These are phyloP conservation scores for Mycena rosella DNA, from an alignment of 768 basidiomycete genomes.

Conservation along the genomic window DNA sequence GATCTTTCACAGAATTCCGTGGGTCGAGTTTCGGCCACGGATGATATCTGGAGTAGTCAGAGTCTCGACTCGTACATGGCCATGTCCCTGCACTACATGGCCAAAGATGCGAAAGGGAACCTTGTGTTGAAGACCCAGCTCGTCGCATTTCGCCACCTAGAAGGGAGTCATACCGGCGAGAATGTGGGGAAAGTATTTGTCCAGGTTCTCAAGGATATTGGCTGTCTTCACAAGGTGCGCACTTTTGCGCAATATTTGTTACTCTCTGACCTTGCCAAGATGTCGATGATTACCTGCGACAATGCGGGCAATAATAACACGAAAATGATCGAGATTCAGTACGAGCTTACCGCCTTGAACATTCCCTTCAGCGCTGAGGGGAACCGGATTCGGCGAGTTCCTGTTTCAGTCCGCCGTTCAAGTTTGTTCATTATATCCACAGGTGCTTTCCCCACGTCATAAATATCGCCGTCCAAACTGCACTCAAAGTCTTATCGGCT, in stretches of 20 bases:
- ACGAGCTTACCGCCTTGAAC: background rate
- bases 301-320: constrained; percentile 45
- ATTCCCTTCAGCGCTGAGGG: constrained; percentile 37
- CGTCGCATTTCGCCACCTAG: constrained; percentile 36
- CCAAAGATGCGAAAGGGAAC: constrained; percentile 15
- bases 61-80: constrained; percentile 34
- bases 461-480: constrained; percentile 8
- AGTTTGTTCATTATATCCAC: no score
- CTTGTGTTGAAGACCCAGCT: constrained; percentile 28
- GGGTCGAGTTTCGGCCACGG: constrained; percentile 36
- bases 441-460: constrained; percentile 10
- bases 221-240: constrained; percentile 16
- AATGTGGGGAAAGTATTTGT: constrained; percentile 36
- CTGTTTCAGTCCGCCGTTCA: background rate
- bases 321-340: constrained; percentile 36
- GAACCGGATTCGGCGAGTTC: constrained; percentile 34
- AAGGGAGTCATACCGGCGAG: constrained; percentile 17
- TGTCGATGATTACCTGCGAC: constrained; percentile 44
- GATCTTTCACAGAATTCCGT: background rate
- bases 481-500: background rate
- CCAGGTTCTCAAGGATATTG: constrained; percentile 23
- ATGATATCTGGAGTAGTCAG: constrained; percentile 35
- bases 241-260: background rate
- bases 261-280: constrained; percentile 14
- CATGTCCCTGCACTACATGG: constrained; percentile 37